Evolutionary conservation across 805 yeast genomes (phyloP).

Genomic region (Komagataella kurtzmanii): DNA sequence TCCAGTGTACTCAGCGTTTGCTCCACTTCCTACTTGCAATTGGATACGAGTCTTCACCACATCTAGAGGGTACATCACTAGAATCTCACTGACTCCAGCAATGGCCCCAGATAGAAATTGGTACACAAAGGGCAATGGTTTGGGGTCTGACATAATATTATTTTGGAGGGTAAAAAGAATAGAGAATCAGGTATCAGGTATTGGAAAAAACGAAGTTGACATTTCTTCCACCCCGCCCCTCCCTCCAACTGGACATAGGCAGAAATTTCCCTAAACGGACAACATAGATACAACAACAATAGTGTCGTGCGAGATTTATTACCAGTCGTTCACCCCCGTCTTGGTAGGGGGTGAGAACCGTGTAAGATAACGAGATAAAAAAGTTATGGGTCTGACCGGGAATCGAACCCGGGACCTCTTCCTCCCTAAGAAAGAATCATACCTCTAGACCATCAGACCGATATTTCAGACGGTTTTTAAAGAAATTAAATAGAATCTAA

Average conservation of each 20-base stretch:
- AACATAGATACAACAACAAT: neutral
- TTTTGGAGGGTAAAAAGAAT: neutral
- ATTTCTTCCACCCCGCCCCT: neutral
- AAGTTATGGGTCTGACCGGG: slow-evolving; percentile 5
- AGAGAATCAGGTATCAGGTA: neutral
- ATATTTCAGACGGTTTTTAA: neutral
- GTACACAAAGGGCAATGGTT: slow-evolving; percentile 77
- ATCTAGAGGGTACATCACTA: slow-evolving; percentile 93
- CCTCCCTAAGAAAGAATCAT: slow-evolving; percentile 8
- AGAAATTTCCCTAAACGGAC: neutral
- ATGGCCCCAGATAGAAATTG: slow-evolving; percentile 89
- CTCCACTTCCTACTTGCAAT: slow-evolving; percentile 47
- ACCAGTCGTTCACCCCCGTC: neutral
- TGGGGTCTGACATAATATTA: neutral
- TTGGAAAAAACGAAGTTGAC: neutral
- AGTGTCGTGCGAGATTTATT: neutral
- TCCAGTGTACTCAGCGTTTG: slow-evolving; percentile 61
- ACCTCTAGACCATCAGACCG: slow-evolving; percentile 7
- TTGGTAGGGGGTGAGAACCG: neutral
- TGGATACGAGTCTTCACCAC: slow-evolving; percentile 96
- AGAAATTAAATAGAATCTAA: neutral
- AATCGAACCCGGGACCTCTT: slow-evolving; percentile 9
- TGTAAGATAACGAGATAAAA: neutral
- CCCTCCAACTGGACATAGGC: neutral
- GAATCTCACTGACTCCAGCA: slow-evolving; percentile 94